Base-by-base conservation (phyloP, 257 asterid genomes). In the Osmanthus fragrans region DNA sequence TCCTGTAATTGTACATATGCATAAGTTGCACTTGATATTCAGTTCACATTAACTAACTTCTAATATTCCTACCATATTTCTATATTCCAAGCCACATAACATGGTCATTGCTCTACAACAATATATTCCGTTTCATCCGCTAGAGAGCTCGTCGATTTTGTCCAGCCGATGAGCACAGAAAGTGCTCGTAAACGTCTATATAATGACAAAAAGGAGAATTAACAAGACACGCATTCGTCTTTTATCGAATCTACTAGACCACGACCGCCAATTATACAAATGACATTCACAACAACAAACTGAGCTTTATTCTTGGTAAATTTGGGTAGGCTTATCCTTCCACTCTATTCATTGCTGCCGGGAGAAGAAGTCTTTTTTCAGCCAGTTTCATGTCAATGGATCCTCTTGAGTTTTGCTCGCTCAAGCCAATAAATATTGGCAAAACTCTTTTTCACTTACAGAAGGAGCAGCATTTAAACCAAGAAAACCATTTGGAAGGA, bases 391-490 rank as follows among this genome's bases (percentile, higher is more conserved):
- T 23, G 68, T 60, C 7, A 15, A 60, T 60, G 68, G 68, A 60
- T 21, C 33, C 30, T 60, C 68, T 60, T 60, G 15, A 25, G 4
- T 60, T 30, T 60, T 25, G 68, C 15, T 60, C 25, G 33, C 66
- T 58, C 7, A 19, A 51, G 27, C 15, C 66, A 58, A 58, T 7
- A 21, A 25, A 60, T 60, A 23, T 60, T 60, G 33, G 32, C 18
- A 60, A 23, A 32, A 19, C 39, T 10, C 69, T 27, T 13, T 32
- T 29, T 34, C 76, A 77, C 40, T 42, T 74, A 60, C 84, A 63
- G 32, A 68, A 76, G n/a, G 88, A 39, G 81, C 83, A 83, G 34
- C 88, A 83, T 2, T 84, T 70, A 10, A 87, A 74, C 73, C 87
- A 86, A 72, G 80, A 47, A 11, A 85, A 58, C 91, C 87, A 87